A percentile compares a stretch with the other conserved stretches of the same genome.
Conservation (phyloP, 2,329 filamentous ascomycete genomes). For the Verticillium nonalfalfae region DNA sequence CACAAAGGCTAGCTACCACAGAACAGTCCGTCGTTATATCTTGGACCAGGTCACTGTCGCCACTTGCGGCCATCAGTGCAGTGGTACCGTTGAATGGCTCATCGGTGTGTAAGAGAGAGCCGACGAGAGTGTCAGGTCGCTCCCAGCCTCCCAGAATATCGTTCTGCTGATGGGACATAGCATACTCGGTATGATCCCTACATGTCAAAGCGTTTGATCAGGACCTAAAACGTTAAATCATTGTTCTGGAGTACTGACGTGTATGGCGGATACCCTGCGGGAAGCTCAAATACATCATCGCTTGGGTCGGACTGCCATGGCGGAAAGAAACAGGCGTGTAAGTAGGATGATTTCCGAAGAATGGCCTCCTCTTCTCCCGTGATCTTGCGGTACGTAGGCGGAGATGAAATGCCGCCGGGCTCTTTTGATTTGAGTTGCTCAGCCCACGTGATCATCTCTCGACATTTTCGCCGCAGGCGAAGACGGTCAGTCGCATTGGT, state of each 20-base stretch:
- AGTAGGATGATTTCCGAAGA: conserved; percentile 66
- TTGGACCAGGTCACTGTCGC: conserved; percentile 78
- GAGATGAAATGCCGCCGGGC: neutral
- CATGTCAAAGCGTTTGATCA: neutral
- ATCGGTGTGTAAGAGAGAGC: conserved; percentile 16
- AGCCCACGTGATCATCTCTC: conserved; percentile 62
- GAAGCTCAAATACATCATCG: conserved; percentile 53
- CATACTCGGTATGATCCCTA: conserved; percentile 64
- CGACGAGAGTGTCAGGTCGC: conserved; percentile 63
- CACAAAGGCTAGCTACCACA: conserved; percentile 91
- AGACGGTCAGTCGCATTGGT: conserved; percentile 55
- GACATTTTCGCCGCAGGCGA: conserved; percentile 62
- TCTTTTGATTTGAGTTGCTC: conserved; percentile 62
- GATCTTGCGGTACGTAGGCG: conserved; percentile 37
- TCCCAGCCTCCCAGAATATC: conserved; percentile 81
- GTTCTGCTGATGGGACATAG: conserved; percentile 67
- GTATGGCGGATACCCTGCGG: conserved; percentile 47
- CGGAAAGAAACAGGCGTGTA: conserved; percentile 79
- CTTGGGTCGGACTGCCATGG: conserved; percentile 68
- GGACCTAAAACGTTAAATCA: neutral
- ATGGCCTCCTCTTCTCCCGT: conserved; percentile 70
- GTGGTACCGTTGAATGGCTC: conserved; percentile 25
- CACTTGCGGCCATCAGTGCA: conserved; percentile 48
- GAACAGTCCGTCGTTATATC: conserved; percentile 96
- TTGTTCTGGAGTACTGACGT: conserved; percentile 41